Evolutionary conservation across 352 stramenopile species (phyloP).

Genomic region (Globisporangium perplexum): DNA sequence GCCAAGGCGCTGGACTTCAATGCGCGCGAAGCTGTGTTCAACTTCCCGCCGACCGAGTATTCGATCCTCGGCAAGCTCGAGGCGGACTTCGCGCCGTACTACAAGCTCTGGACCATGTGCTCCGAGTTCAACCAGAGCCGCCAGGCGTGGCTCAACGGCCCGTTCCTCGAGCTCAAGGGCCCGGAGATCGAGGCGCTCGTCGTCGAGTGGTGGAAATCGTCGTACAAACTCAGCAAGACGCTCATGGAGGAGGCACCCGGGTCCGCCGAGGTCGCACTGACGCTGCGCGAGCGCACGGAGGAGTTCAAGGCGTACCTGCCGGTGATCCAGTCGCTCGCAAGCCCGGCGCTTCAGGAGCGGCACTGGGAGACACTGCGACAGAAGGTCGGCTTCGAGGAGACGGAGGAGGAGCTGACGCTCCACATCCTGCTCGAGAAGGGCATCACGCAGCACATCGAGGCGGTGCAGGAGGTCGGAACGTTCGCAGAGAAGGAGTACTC

Average conservation of each 20-base stretch:
- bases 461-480: slow-evolving; percentile 86
- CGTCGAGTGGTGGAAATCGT: slow-evolving; percentile 92
- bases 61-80: slow-evolving; percentile 81
- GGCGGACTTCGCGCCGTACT: slow-evolving; percentile 86
- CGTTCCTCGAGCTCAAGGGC: slow-evolving; percentile 89
- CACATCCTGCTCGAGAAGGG: slow-evolving; percentile 74
- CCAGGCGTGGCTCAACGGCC: slow-evolving; percentile 89
- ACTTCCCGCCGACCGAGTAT: slow-evolving; percentile 91
- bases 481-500: slow-evolving; percentile 95
- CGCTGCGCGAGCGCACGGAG: slow-evolving; percentile 87
- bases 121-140: slow-evolving; percentile 90
- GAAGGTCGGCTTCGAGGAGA: slow-evolving; percentile 86
- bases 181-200: slow-evolving; percentile 86
- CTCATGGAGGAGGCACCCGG: slow-evolving; percentile 86
- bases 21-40: slow-evolving; percentile 89
- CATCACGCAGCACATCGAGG: slow-evolving; percentile 86
- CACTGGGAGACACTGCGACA: slow-evolving; percentile 91
- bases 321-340: slow-evolving; percentile 90
- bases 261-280: slow-evolving; percentile 82
- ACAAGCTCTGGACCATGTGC: slow-evolving; percentile 95
- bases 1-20: slow-evolving; percentile 91
- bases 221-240: slow-evolving; percentile 89
- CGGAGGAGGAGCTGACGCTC: slow-evolving; percentile 83
- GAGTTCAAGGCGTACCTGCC: slow-evolving; percentile 91
- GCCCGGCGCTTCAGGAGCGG: slow-evolving; percentile 87